Evolutionary conservation across 2,329 filamentous ascomycete species (phyloP).

Genomic region (Neofusicoccum kwambonambiense): DNA sequence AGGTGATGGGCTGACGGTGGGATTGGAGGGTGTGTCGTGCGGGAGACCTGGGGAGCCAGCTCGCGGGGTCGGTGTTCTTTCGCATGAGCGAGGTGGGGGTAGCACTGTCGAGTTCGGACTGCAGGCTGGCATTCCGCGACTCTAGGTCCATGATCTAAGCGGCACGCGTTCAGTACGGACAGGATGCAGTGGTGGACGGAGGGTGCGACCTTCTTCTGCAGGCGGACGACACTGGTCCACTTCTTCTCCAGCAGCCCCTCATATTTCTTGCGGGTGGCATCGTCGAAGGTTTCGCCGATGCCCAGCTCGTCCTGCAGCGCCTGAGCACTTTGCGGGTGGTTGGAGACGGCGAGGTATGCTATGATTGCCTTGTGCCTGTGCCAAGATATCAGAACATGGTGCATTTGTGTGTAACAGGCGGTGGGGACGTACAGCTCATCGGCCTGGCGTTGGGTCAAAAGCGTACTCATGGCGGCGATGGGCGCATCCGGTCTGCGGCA

Average conservation of each 20-base stretch:
- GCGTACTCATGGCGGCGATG: slow-evolving; percentile 63
- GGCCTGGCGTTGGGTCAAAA: slow-evolving; percentile 76
- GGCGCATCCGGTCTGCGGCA: slow-evolving; percentile 18
- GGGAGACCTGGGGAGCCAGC: slow-evolving; percentile 83
- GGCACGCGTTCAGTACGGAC: background rate
- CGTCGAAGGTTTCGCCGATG: slow-evolving; percentile 72
- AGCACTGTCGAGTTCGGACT: slow-evolving; percentile 79
- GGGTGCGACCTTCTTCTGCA: slow-evolving; percentile 82
- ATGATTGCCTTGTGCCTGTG: slow-evolving; percentile 88
- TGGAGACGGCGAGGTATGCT: slow-evolving; percentile 76
- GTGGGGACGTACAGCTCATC: slow-evolving; percentile 70
- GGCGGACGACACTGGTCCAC: slow-evolving; percentile 91
- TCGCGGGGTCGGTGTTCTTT: slow-evolving; percentile 77
- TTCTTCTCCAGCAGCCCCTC: slow-evolving; percentile 95
- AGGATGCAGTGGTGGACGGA: background rate
- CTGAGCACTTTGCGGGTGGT: slow-evolving; percentile 66
- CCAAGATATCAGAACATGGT: slow-evolving; percentile 18
- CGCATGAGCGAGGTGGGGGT: slow-evolving; percentile 76
- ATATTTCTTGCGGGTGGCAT: slow-evolving; percentile 86
- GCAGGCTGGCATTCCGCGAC: slow-evolving; percentile 67
- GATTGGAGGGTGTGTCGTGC: slow-evolving; percentile 80
- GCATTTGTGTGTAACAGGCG: slow-evolving; percentile 17
- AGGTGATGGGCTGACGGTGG: slow-evolving; percentile 77
- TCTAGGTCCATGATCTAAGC: slow-evolving; percentile 89
- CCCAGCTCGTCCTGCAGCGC: slow-evolving; percentile 75